Conservation (phyloP, 805 yeast species). For the Hanseniaspora singularis region DNA sequence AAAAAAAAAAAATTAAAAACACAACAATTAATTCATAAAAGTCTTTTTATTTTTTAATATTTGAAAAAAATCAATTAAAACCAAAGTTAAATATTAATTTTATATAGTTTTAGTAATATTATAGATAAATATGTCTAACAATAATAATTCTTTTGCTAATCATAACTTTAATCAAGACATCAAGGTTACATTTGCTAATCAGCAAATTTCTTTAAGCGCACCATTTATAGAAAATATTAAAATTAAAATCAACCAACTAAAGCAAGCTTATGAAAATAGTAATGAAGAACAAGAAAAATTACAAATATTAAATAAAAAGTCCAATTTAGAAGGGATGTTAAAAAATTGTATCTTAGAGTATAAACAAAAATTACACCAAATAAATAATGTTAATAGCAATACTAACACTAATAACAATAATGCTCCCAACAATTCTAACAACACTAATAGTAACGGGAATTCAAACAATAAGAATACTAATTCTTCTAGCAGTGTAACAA, state of each 20-base stretch:
- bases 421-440: slow-evolving; percentile 16
- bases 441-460: slow-evolving; percentile 16
- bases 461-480: slow-evolving; percentile 17
- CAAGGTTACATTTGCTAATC: slow-evolving; percentile 8
- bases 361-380: slow-evolving; percentile 12
- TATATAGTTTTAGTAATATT: too few species aligned
- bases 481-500: slow-evolving; percentile 19
- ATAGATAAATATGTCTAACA: too few species aligned
- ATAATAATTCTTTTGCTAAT: not conserved
- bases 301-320: not conserved
- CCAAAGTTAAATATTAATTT: too few species aligned
- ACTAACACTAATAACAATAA: slow-evolving; percentile 15
- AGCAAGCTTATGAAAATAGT: not conserved
- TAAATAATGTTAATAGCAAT: slow-evolving; percentile 15
- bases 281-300: slow-evolving; percentile 5
- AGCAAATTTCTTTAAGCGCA: slow-evolving; percentile 8
- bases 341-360: slow-evolving; percentile 11
- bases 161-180: slow-evolving; percentile 6
- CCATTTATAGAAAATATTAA: slow-evolving; percentile 1
- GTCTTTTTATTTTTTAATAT: too few species aligned
- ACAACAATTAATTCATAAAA: too few species aligned
- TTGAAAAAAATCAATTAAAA: too few species aligned
- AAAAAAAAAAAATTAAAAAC: too few species aligned
- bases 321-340: slow-evolving; percentile 9
- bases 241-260: slow-evolving; percentile 18